These are phyloP conservation scores for Cladosporium austrohemisphaericum DNA, from an alignment of 2,329 filamentous ascomycete genomes.

Conservation along the genomic window DNA sequence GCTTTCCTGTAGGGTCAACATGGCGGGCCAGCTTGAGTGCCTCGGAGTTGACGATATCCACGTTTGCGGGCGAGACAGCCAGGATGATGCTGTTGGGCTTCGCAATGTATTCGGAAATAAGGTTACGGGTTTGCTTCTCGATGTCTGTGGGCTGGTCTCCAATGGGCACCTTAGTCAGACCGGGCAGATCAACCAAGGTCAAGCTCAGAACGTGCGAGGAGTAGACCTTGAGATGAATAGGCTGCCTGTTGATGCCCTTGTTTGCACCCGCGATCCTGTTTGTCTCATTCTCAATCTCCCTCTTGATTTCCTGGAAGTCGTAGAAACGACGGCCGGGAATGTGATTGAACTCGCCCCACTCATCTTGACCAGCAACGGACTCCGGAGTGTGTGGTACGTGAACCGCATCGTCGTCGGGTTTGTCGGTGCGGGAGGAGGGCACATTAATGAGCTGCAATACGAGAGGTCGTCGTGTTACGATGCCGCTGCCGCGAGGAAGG, in stretches of 20 bases:
- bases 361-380: constrained; percentile 62
- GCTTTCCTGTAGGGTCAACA: constrained; percentile 88
- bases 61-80: constrained; percentile 93
- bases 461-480: constrained; percentile 88
- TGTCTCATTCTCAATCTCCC: constrained; percentile 96
- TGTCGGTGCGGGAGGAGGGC: constrained; percentile 67
- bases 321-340: constrained; percentile 84
- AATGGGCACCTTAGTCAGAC: constrained; percentile 94
- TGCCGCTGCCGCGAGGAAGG: constrained; percentile 90
- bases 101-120: constrained; percentile 97
- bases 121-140: constrained; percentile 93
- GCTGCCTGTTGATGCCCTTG: constrained; percentile 95
- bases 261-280: constrained; percentile 91
- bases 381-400: constrained; percentile 73
- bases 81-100: constrained; percentile 98
- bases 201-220: constrained; percentile 94
- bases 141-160: constrained; percentile 97
- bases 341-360: constrained; percentile 97
- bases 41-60: constrained; percentile 97
- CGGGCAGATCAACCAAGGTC: constrained; percentile 92
- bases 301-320: constrained; percentile 88
- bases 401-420: constrained; percentile 60
- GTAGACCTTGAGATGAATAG: constrained; percentile 98
- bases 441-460: constrained; percentile 99
- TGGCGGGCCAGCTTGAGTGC: constrained; percentile 93